A percentile compares a stretch with the other conserved stretches of the same genome.
These are phyloP conservation scores for Erucastrum elatum DNA, from an alignment of 345 rosid species.

Conservation along the genomic window DNA sequence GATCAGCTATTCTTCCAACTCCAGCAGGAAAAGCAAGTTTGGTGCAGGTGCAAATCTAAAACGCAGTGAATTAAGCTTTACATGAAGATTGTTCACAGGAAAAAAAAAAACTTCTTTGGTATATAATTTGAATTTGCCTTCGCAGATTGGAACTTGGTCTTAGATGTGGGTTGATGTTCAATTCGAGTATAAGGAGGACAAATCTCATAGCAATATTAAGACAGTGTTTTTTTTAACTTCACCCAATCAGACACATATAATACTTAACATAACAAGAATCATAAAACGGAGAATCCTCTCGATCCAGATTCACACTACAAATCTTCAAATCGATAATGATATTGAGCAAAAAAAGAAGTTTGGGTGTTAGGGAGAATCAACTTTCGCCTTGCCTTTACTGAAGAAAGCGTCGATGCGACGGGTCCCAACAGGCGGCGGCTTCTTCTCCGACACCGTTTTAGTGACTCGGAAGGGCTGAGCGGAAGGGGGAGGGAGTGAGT, in stretches of 20 bases:
- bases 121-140: background rate
- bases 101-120: background rate
- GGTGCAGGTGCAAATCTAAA: background rate
- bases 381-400: slow-evolving; percentile 36
- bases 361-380: background rate
- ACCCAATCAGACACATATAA: background rate
- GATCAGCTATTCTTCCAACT: background rate
- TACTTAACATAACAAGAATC: background rate
- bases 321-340: background rate
- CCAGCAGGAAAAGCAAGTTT: background rate
- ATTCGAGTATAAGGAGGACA: background rate
- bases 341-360: background rate
- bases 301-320: background rate
- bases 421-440: slow-evolving; percentile 45
- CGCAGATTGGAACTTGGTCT: background rate
- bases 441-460: slow-evolving; percentile 33
- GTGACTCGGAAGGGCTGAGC: slow-evolving; percentile 38
- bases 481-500: slow-evolving; percentile 66
- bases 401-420: slow-evolving; percentile 78
- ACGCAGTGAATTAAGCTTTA: background rate
- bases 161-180: background rate
- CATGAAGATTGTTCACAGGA: background rate
- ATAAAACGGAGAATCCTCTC: background rate
- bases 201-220: background rate
- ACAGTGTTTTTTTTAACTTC: background rate